Evolutionary conservation across 768 basidiomycete species (phyloP).

Genomic region (Tulasnella sp.): DNA sequence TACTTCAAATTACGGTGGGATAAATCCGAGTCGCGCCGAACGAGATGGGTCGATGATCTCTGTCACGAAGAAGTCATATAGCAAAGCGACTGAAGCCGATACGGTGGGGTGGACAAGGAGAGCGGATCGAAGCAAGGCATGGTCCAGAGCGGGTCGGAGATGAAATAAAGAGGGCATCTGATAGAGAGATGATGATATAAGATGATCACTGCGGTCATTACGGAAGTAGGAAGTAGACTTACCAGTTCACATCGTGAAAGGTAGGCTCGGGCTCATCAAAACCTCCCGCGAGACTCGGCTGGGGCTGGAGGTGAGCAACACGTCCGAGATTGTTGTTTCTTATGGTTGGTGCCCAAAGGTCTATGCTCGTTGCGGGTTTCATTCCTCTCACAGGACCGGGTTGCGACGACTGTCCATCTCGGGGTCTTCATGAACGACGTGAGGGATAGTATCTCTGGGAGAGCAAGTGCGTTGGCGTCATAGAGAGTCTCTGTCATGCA

Average conservation of each 20-base stretch:
- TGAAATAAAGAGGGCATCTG: conserved; percentile 49
- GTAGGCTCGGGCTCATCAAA: conserved; percentile 76
- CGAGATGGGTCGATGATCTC: conserved; percentile 53
- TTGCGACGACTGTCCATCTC: conserved; percentile 74
- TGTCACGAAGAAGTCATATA: conserved; percentile 79
- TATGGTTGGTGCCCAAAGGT: conserved; percentile 35
- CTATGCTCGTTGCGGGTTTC: conserved; percentile 65
- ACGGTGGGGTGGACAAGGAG: conserved; percentile 97
- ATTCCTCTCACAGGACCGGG: conserved; percentile 40
- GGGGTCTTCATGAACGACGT: conserved; percentile 96
- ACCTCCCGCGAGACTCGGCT: conserved; percentile 77
- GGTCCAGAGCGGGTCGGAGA: conserved; percentile 60
- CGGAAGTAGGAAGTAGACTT: conserved; percentile 33
- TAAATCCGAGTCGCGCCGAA: conserved; percentile 47
- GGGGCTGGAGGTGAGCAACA: conserved; percentile 43
- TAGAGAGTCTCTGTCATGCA: conserved; percentile 19
- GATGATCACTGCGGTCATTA: too few species aligned
- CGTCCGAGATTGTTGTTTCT: conserved; percentile 38
- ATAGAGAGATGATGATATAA: too few species aligned
- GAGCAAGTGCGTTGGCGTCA: conserved; percentile 64
- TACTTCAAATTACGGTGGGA: conserved; percentile 97
- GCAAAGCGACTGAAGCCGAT: conserved; percentile 75
- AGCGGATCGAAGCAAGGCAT: conserved; percentile 87
- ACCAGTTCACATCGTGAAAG: conserved; percentile 48
- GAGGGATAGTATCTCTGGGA: conserved; percentile 81